Conservation (phyloP, 768 basidiomycete species). For the Phylloporus rhodoxanthus region DNA sequence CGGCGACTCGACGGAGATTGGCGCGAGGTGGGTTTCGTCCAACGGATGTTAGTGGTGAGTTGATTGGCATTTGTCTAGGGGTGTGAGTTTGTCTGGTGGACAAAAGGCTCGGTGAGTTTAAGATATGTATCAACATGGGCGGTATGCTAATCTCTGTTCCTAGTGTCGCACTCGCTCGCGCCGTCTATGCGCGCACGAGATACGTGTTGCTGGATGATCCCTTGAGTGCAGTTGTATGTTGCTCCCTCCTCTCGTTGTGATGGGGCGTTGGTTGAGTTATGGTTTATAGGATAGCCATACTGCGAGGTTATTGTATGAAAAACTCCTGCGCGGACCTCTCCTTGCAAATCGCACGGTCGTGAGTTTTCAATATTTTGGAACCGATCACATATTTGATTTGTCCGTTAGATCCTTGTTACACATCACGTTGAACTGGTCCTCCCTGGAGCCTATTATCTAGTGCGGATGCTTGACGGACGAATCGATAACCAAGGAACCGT, state of each 20-base stretch:
- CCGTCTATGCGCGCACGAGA: slow-evolving; percentile 67
- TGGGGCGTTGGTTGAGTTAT: neutral
- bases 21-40: slow-evolving; percentile 43
- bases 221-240: slow-evolving; percentile 70
- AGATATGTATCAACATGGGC: neutral
- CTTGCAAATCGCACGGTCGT: slow-evolving; percentile 64
- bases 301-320: slow-evolving; percentile 55
- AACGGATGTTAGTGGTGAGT: neutral
- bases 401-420: slow-evolving; percentile 57
- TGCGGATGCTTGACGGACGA: slow-evolving; percentile 77
- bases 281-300: slow-evolving; percentile 58
- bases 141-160: slow-evolving; percentile 2
- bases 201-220: slow-evolving; percentile 78
- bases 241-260: neutral
- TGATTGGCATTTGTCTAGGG: slow-evolving; percentile 33
- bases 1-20: slow-evolving; percentile 83
- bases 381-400: neutral
- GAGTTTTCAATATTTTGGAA: slow-evolving; percentile 11
- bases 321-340: slow-evolving; percentile 61
- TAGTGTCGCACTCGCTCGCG: slow-evolving; percentile 77
- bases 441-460: slow-evolving; percentile 64
- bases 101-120: slow-evolving; percentile 65
- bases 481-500: slow-evolving; percentile 71
- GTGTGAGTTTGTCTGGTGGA: slow-evolving; percentile 73
- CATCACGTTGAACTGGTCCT: slow-evolving; percentile 83